Base-by-base conservation (phyloP, 306 rosid species). In the Delonix regia region DNA sequence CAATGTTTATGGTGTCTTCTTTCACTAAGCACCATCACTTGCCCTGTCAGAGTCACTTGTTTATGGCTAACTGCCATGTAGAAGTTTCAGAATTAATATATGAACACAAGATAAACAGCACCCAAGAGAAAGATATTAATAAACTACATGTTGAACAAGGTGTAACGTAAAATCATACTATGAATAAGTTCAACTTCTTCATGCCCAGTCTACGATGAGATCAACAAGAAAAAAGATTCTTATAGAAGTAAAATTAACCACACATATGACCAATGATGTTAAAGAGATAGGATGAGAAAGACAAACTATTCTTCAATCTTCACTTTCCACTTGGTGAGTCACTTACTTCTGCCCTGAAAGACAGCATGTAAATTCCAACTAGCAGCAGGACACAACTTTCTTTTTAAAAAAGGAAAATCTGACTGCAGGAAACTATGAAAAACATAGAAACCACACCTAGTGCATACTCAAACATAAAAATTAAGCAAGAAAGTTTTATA, bases 1-100 rank as follows among this genome's bases (percentile, higher is more conserved):
- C 71, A 91, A 74, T 25, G 86, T 66, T 64, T 83, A 80, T 70
- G 95, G 79, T 79, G 85, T 68, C 81, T 84, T 19, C 28, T 21
- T 53, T 53, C 9, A 13, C 27, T 52, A 27, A 52, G 59, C 21
- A 21, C 12, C 24, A 19, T 52, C 59, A n/a, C 44, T 9, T 4
- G 59, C 7, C 12, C 7, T 52, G 13, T 19, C 21, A 5, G 28
- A 9, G 24, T 22, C 36, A 24, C 64, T 24, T 57, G 30, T 41
- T 7, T 34, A 36, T 19, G 15, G 27, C 28, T 22, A 9, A 48
- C 25, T 16, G 27, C 61, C 13, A 68, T 1, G 15, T 19, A 33
- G 5, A 28, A 8, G 25, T 6, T 47, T 15, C 39, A 48, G n/a
- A 27, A 79, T 2, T 25, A 21, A 19, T 30, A 34, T 5, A 56